Conservation (phyloP, 805 yeast species). For the Ogataea wickerhamii region DNA sequence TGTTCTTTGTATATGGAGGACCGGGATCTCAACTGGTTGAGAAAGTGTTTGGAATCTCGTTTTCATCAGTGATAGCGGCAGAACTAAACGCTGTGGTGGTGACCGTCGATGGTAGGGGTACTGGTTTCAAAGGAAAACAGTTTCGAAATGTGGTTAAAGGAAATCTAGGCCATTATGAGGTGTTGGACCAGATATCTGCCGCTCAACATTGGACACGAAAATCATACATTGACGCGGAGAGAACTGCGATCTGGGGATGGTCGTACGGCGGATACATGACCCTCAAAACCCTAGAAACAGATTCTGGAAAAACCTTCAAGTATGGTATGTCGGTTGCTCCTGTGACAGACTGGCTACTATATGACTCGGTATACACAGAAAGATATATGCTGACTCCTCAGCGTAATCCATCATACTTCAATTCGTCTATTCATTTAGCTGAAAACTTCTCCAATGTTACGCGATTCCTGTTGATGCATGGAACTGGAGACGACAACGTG, state of each 20-base stretch:
- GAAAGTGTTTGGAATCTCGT: constrained; percentile 54
- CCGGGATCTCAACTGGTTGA: constrained; percentile 87
- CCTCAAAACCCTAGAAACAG: constrained; percentile 81
- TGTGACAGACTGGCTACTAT: constrained; percentile 89
- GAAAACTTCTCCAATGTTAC: constrained; percentile 51
- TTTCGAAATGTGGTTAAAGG: constrained; percentile 81
- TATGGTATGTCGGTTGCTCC: constrained; percentile 98
- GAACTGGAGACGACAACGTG: constrained; percentile 96
- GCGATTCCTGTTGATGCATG: constrained; percentile 88
- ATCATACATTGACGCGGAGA: constrained; percentile 60
- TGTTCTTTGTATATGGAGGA: constrained; percentile 92
- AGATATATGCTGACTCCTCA: constrained; percentile 87
- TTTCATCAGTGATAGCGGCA: constrained; percentile 75
- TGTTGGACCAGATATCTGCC: constrained; percentile 81
- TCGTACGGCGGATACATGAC: constrained; percentile 96
- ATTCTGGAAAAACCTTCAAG: constrained; percentile 67
- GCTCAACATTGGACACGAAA: constrained; percentile 67
- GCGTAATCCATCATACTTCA: constrained; percentile 53
- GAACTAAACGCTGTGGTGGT: constrained; percentile 81
- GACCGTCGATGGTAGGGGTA: constrained; percentile 95
- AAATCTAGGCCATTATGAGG: constrained; percentile 76
- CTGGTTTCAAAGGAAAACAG: constrained; percentile 79
- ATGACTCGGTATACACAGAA: constrained; percentile 93
- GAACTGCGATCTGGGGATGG: constrained; percentile 96
- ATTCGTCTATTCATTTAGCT: constrained; percentile 54